Base-by-base conservation (phyloP, 805 yeast genomes). In the Starmerella tilneyi region DNA sequence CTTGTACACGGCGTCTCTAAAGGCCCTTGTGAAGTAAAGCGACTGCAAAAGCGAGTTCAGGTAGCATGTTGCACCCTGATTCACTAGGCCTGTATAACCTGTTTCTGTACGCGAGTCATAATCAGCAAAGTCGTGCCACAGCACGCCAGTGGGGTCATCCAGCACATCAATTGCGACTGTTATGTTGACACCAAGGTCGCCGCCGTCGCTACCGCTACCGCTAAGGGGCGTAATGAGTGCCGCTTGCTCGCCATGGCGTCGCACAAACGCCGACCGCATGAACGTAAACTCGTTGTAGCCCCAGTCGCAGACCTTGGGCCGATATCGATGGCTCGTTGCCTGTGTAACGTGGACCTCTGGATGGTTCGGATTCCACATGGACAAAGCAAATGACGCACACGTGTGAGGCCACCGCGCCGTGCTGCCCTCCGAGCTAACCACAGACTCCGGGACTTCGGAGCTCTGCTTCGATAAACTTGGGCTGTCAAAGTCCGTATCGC, bases 61-160 rank as follows among this genome's bases (percentile, higher is more conserved):
- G 64, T 92, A 92, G 63, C 99, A 92, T 0, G 99, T 92, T 2
- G 99, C 99, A 51, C 98, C 99, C 66, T 92, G 99, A 59, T 92
- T 92, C 53, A 77, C 80, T 50, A 92, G 74, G 1, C 99, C 99
- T 8, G 86, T 94, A 60, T 72, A 86, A 0, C 97, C 96, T 0
- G 97, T 84, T 43, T 69, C 77, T 56, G 78, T 75, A 60, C 86
- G 85, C 1, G 96, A 86, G 63, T 92, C 85, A 63, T 66, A 67
- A 57, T 84, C 81, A 32, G 71, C 51, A 55, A 86, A 85, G 59
- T 81, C 82, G 59, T 85, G 94, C 95, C 96, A 92, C 49, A 92
- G 67, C 1, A 88, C 94, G 3, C 96, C 96, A 0, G 98, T 92
- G 19, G 85, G 78, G 63, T 92, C 99, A 52, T 82, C 79, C 50